A percentile compares a stretch with the other conserved stretches of the same genome.
phyloP scores from a whole-genome alignment of 1,284 basidiomycete genomes.

The Trichosporon inkin region DNA sequence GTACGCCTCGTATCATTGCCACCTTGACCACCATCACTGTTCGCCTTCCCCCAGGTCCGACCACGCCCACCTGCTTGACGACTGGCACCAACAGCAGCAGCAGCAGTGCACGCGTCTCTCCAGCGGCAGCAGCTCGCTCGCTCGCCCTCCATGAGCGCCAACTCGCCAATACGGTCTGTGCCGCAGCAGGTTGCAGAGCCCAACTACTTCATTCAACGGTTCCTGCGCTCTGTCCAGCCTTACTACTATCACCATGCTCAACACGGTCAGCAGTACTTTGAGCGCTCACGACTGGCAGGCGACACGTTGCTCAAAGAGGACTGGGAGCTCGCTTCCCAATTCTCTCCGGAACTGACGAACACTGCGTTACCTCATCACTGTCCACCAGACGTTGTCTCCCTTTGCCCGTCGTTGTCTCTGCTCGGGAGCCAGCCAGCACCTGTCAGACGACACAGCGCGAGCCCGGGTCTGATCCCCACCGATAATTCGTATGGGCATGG shows the following conservation, averaged over 20 bases:
- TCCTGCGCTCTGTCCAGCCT: neutral
- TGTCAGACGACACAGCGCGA: neutral
- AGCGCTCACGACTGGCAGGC: neutral
- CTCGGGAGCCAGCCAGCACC: conserved; percentile 1
- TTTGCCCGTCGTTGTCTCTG: neutral
- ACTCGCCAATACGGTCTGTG: neutral
- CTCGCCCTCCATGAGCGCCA: conserved; percentile 2
- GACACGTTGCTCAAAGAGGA: neutral
- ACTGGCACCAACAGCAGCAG: neutral
- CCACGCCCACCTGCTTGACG: neutral
- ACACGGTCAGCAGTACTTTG: neutral
- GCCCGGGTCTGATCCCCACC: neutral
- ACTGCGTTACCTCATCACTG: neutral
- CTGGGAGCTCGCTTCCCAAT: neutral
- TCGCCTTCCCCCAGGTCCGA: neutral
- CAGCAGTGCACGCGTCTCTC: neutral
- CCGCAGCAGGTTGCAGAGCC: conserved; percentile 4
- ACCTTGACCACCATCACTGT: neutral
- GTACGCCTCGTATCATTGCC: neutral
- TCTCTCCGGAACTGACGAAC: neutral
- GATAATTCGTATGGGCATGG: conserved; percentile 1
- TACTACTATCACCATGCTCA: conserved; percentile 3
- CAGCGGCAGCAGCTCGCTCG: conserved; percentile 2
- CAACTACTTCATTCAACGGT: conserved; percentile 5
- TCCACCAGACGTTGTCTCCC: neutral